A percentile compares a stretch with the other conserved stretches of the same genome.
Conservation (phyloP, 2,329 filamentous ascomycete species). For the Pestalotiopsis sp. region DNA sequence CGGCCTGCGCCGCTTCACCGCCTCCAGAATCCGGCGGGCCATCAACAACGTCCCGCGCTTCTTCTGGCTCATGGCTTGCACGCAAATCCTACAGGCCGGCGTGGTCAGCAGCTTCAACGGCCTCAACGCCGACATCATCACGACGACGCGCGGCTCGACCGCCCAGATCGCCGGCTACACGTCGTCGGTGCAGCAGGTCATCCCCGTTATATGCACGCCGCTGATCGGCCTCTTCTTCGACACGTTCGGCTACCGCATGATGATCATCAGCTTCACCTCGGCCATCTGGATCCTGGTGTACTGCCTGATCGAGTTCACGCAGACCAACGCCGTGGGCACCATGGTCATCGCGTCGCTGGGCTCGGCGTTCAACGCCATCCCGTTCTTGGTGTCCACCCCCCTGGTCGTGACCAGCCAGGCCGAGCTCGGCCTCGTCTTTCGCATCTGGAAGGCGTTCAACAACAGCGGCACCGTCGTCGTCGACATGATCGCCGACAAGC, state of each 20-base stretch:
- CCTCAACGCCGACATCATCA: conserved; percentile 23
- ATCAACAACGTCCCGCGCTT: conserved; percentile 21
- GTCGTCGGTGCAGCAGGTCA: conserved; percentile 26
- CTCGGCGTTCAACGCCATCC: conserved; percentile 26
- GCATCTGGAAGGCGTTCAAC: conserved; percentile 29
- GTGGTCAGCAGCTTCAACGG: conserved; percentile 20
- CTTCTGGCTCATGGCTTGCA: conserved; percentile 24
- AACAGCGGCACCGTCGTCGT: conserved; percentile 27
- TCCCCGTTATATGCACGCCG: conserved; percentile 25
- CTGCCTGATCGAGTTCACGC: conserved; percentile 24
- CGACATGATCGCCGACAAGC: conserved; percentile 26
- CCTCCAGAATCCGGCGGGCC: conserved; percentile 5
- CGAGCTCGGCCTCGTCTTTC: conserved; percentile 25
- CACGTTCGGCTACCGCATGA: conserved; percentile 23
- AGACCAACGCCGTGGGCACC: conserved; percentile 21
- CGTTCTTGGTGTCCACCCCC: conserved; percentile 25
- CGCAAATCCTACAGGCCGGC: conserved; percentile 24
- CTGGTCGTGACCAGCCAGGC: conserved; percentile 22
- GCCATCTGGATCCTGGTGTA: conserved; percentile 24
- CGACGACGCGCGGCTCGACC: conserved; percentile 22
- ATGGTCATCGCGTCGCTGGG: conserved; percentile 27
- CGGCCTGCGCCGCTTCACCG: background rate
- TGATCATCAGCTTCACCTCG: conserved; percentile 26
- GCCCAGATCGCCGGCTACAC: conserved; percentile 28
- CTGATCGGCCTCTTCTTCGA: conserved; percentile 24